phyloP scores from a whole-genome alignment of 306 rosid genomes.

The Alnus rubra region DNA sequence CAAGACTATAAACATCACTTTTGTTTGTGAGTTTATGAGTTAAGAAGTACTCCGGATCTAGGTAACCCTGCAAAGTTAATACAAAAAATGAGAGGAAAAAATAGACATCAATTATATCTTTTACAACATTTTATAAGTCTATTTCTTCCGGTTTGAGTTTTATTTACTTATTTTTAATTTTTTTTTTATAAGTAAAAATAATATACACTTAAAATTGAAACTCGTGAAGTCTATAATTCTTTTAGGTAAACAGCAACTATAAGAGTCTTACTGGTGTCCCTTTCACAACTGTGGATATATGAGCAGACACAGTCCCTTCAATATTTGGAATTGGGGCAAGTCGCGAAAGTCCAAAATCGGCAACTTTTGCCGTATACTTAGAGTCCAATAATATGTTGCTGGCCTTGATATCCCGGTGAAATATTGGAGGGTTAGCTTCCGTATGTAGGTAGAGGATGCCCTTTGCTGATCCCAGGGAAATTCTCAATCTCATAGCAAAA shows the following conservation, averaged over 20 bases:
- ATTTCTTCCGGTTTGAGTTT: background rate
- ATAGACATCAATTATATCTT: background rate
- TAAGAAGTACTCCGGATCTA: constrained; percentile 12
- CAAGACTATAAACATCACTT: too few species aligned
- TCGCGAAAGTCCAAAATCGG: constrained; percentile 97
- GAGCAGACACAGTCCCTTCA: constrained; percentile 75
- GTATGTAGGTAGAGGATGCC: constrained; percentile 87
- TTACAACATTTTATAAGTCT: background rate
- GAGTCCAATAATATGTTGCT: constrained; percentile 87
- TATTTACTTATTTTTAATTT: background rate
- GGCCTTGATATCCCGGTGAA: constrained; percentile 93
- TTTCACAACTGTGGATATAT: constrained; percentile 87
- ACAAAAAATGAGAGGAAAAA: constrained; percentile 1
- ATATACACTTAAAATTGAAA: too few species aligned
- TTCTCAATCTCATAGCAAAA: constrained; percentile 70
- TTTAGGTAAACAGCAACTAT: background rate
- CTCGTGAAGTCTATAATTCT: background rate
- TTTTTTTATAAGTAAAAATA: too few species aligned
- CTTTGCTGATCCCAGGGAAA: constrained; percentile 83
- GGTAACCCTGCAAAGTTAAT: constrained; percentile 28
- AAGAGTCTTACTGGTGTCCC: constrained; percentile 88
- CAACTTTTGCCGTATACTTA: constrained; percentile 71
- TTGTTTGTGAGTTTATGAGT: background rate
- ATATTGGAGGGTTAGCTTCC: constrained; percentile 98
- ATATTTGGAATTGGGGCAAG: constrained; percentile 89